These are phyloP conservation scores for Cryptosporidium felis DNA, from an alignment of 169 alveolate species.

Conservation along the genomic window DNA sequence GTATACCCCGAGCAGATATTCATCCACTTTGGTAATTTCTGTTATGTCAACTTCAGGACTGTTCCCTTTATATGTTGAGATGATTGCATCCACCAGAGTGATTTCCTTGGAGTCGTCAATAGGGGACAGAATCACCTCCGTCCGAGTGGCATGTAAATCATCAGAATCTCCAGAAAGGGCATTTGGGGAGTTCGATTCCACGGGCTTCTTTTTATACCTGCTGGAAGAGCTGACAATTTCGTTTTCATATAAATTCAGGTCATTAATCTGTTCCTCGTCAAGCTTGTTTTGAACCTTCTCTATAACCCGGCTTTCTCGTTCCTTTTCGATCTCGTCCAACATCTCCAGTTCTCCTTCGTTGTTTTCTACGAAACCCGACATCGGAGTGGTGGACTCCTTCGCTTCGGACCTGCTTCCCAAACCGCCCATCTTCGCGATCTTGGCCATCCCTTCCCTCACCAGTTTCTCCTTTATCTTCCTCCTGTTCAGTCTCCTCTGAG, in stretches of 20 bases:
- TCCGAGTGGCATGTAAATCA: background rate
- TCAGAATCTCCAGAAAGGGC: background rate
- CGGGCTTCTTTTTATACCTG: no score
- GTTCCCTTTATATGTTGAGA: no score
- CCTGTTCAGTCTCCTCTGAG: constrained; percentile 59
- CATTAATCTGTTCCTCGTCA: no score
- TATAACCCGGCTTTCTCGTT: background rate
- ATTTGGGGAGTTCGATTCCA: no score
- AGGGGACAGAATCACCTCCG: constrained; percentile 7
- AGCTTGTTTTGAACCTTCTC: background rate
- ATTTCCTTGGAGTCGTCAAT: constrained; percentile 9
- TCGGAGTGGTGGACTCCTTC: background rate
- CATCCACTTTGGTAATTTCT: no score
- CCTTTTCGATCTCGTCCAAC: constrained; percentile 19
- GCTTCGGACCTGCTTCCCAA: background rate
- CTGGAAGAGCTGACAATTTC: no score
- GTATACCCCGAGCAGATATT: constrained; percentile 6
- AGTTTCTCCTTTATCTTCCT: constrained; percentile 25
- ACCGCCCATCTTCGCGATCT: background rate
- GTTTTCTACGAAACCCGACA: background rate
- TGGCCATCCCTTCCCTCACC: constrained; percentile 34
- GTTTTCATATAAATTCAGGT: no score
- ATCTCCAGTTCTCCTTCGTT: constrained; percentile 13
- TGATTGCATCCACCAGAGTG: constrained; percentile 5
- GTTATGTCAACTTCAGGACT: no score